These are phyloP conservation scores for Argentina anserina DNA, from an alignment of 306 rosid species.

Conservation along the genomic window DNA sequence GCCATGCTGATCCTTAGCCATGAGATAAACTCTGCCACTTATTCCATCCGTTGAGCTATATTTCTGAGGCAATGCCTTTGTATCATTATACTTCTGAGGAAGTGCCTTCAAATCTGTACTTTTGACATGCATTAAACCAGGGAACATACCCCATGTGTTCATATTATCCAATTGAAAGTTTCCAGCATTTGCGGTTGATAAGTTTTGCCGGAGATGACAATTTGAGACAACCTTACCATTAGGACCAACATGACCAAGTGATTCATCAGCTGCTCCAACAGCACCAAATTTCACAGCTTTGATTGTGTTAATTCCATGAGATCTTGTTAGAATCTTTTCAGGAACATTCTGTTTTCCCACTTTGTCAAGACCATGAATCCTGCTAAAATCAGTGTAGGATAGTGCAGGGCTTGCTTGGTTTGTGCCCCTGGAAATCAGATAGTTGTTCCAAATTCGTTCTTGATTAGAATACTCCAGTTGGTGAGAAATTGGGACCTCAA, in stretches of 20 bases:
- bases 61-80: slow-evolving; percentile 34
- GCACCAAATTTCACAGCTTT: slow-evolving; percentile 31
- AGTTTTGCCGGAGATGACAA: slow-evolving; percentile 20
- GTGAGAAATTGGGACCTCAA: slow-evolving; percentile 35
- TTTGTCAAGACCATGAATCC: slow-evolving; percentile 27
- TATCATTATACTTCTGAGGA: slow-evolving; percentile 30
- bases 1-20: slow-evolving; percentile 63
- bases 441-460: slow-evolving; percentile 29
- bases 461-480: slow-evolving; percentile 28
- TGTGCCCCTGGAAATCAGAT: slow-evolving; percentile 23
- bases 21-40: slow-evolving; percentile 36
- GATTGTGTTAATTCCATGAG: slow-evolving; percentile 29
- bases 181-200: slow-evolving; percentile 17
- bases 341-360: slow-evolving; percentile 30
- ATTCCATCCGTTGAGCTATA: slow-evolving; percentile 42
- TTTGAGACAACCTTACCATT: slow-evolving; percentile 26
- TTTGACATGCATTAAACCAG: slow-evolving; percentile 12
- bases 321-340: slow-evolving; percentile 31
- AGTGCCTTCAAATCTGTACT: slow-evolving; percentile 32
- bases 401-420: slow-evolving; percentile 28
- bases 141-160: slow-evolving; percentile 17
- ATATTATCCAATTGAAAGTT: slow-evolving; percentile 21
- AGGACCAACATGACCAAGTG: slow-evolving; percentile 24
- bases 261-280: slow-evolving; percentile 30
- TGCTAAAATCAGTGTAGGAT: slow-evolving; percentile 24